Evolutionary conservation across 352 stramenopile species (phyloP).

Genomic region (Globisporangium parvum): DNA sequence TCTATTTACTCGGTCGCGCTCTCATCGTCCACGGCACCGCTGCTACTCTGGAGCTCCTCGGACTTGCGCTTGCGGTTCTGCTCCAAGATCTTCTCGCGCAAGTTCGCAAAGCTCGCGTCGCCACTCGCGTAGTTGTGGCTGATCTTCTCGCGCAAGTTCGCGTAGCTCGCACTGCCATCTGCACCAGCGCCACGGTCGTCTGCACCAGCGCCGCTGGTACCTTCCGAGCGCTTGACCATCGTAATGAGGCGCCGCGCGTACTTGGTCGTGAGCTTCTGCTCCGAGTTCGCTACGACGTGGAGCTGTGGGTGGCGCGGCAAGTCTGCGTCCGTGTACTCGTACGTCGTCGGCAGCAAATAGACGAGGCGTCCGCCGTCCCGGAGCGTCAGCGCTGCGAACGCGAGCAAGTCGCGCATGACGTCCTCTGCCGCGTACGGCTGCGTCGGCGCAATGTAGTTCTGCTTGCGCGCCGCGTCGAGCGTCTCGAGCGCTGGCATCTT

Average conservation of each 20-base stretch:
- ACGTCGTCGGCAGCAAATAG: constrained; percentile 82
- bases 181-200: background rate
- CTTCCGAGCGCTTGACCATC: constrained; percentile 65
- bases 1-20: too few relatives aligned
- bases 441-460: constrained; percentile 94
- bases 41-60: constrained; percentile 13
- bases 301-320: constrained; percentile 70
- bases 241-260: constrained; percentile 82
- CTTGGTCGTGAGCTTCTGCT: constrained; percentile 82
- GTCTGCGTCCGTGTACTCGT: constrained; percentile 76
- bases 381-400: constrained; percentile 82
- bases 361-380: constrained; percentile 74
- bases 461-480: constrained; percentile 65
- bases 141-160: constrained; percentile 71
- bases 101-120: constrained; percentile 59
- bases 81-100: constrained; percentile 58
- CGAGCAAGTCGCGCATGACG: constrained; percentile 95
- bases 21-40: too few relatives aligned
- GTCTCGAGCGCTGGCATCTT: constrained; percentile 26
- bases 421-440: constrained; percentile 94
- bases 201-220: background rate
- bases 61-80: constrained; percentile 61
- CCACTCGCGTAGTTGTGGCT: constrained; percentile 17
- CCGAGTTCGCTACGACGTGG: constrained; percentile 66
- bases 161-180: constrained; percentile 44